Percentiles rank a stretch among this genome's conserved stretches.
These are phyloP conservation scores for Lachnellula cervina DNA, from an alignment of 2,329 filamentous ascomycete species.

Conservation along the genomic window DNA sequence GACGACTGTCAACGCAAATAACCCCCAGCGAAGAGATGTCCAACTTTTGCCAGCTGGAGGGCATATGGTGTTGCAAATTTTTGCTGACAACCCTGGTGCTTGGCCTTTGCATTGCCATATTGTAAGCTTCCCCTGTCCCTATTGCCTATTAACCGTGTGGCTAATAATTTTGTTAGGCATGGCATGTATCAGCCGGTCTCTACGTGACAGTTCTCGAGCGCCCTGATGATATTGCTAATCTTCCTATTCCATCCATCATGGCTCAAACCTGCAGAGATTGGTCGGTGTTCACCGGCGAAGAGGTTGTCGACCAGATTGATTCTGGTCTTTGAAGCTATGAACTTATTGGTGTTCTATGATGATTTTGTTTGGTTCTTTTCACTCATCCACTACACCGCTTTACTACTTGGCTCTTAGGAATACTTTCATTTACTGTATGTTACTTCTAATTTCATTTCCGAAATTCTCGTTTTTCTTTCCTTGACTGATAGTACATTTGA, in stretches of 20 bases:
- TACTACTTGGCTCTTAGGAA: too few relatives aligned
- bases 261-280: constrained; percentile 51
- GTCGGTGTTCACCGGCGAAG: constrained; percentile 32
- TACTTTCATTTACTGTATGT: too few relatives aligned
- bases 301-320: constrained; percentile 28
- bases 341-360: too few relatives aligned
- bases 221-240: constrained; percentile 35
- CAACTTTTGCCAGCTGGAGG: constrained; percentile 39
- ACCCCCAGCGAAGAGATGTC: constrained; percentile 49
- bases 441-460: too few relatives aligned
- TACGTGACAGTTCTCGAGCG: constrained; percentile 34
- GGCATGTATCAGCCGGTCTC: constrained; percentile 42
- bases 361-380: too few relatives aligned
- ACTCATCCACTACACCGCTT: too few relatives aligned
- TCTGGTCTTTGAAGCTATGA: constrained; percentile 14
- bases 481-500: too few relatives aligned
- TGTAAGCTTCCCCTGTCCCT: too few relatives aligned
- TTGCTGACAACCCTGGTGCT: constrained; percentile 46
- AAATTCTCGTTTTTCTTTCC: too few relatives aligned
- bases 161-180: too few relatives aligned
- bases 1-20: constrained; percentile 38
- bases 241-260: constrained; percentile 45
- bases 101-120: constrained; percentile 50
- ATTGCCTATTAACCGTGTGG: too few relatives aligned
- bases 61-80: constrained; percentile 42